A percentile compares a stretch with the other conserved stretches of the same genome.
Conservation (phyloP, 78 protist species). For the Neovahlkampfia damariscottae region DNA sequence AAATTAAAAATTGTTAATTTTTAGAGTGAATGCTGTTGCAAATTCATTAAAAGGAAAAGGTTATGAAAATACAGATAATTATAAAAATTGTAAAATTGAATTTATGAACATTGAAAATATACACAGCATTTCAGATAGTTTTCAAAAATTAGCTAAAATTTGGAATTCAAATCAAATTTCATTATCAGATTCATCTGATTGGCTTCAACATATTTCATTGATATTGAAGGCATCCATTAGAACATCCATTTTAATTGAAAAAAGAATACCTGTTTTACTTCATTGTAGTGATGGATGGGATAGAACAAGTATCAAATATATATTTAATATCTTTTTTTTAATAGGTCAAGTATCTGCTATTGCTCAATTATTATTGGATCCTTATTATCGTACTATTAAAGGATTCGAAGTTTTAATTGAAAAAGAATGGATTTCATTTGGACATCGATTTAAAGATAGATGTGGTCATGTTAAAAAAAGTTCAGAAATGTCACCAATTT, state of each 20-base stretch:
- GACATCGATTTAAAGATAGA: constrained; percentile 27
- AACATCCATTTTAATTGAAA: too few relatives aligned
- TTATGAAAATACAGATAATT: not conserved
- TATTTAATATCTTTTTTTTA: too few relatives aligned
- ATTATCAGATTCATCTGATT: too few relatives aligned
- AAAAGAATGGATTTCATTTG: constrained; percentile 80
- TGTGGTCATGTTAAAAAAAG: not conserved
- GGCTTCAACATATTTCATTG: too few relatives aligned
- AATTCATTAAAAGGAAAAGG: constrained; percentile 45
- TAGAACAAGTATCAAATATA: too few relatives aligned
- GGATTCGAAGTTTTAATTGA: constrained; percentile 74
- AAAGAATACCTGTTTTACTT: too few relatives aligned
- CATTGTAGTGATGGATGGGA: constrained; percentile 29
- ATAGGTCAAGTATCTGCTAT: constrained; percentile 30
- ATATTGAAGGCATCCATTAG: too few relatives aligned
- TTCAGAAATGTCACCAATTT: constrained; percentile 38
- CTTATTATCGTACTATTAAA: constrained; percentile 70
- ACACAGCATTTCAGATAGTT: constrained; percentile 10
- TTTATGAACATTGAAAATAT: constrained; percentile 7
- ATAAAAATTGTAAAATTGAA: not conserved
- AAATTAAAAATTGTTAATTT: too few relatives aligned
- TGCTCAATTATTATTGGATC: constrained; percentile 61
- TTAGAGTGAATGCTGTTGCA: constrained; percentile 64
- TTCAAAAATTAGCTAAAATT: constrained; percentile 4
- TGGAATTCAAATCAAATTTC: too few relatives aligned